These are phyloP conservation scores for Cerioporus squamosus DNA, from an alignment of 1,284 basidiomycete species.

Conservation along the genomic window DNA sequence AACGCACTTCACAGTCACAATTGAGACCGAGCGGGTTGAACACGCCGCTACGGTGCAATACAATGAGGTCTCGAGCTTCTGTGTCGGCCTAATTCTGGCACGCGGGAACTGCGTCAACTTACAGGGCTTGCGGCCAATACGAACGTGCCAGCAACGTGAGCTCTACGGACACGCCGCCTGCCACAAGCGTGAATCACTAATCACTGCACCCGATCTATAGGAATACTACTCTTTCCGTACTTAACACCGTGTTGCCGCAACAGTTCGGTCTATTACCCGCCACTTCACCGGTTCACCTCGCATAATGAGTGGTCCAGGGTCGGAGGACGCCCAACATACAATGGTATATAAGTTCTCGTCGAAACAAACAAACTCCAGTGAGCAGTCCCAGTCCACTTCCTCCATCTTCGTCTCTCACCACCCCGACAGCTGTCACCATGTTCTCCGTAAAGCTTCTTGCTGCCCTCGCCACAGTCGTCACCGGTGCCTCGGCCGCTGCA, in stretches of 20 bases:
- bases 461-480: neutral
- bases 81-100: too few relatives aligned
- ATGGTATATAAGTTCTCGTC: neutral
- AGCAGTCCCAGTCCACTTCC: neutral
- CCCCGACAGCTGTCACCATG: neutral
- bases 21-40: too few relatives aligned
- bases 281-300: neutral
- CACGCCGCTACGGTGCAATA: too few relatives aligned
- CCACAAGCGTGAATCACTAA: neutral
- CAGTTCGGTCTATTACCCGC: neutral
- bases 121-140: too few relatives aligned
- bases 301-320: neutral
- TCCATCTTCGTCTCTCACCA: neutral
- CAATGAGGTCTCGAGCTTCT: too few relatives aligned
- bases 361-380: neutral
- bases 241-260: too few relatives aligned
- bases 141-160: too few relatives aligned
- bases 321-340: neutral
- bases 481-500: neutral
- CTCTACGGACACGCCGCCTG: too few relatives aligned
- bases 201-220: too few relatives aligned
- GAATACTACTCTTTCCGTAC: too few relatives aligned
- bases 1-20: too few relatives aligned
- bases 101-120: too few relatives aligned
- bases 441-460: conserved; percentile 1